Conservation (phyloP, 495 filamentous ascomycete genomes). For the Xylaria sp. region DNA sequence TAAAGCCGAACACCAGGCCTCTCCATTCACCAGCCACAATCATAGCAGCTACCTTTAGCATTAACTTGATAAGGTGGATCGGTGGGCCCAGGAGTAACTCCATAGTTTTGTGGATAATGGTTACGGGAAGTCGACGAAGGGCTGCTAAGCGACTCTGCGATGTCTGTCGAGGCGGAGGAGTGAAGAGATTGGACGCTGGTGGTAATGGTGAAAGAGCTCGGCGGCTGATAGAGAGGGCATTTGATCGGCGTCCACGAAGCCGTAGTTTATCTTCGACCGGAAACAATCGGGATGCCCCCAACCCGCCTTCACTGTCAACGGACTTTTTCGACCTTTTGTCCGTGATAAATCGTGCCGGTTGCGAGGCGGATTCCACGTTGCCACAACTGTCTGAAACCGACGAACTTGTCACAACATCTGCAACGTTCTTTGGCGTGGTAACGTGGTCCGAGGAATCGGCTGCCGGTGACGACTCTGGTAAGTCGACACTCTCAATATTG, state of each 20-base stretch:
- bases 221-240: constrained; percentile 56
- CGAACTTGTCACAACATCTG: constrained; percentile 28
- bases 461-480: constrained; percentile 38
- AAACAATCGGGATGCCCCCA: constrained; percentile 22
- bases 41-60: constrained; percentile 78
- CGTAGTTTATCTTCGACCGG: constrained; percentile 30
- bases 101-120: constrained; percentile 76
- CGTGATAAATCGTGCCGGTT: neutral
- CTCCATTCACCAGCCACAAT: constrained; percentile 71
- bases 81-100: constrained; percentile 78
- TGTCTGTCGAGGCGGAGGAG: constrained; percentile 50
- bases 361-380: constrained; percentile 9
- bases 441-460: constrained; percentile 53
- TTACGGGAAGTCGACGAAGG: constrained; percentile 64
- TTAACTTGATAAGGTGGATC: constrained; percentile 72
- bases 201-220: constrained; percentile 76
- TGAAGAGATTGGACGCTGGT: constrained; percentile 68
- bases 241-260: constrained; percentile 28
- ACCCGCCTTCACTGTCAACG: neutral
- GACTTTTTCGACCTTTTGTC: neutral
- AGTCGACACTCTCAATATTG: constrained; percentile 40
- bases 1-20: constrained; percentile 55
- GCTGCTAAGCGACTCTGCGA: constrained; percentile 43
- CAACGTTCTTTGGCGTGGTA: constrained; percentile 45
- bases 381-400: constrained; percentile 9